A percentile compares a stretch with the other conserved stretches of the same genome.
phyloP scores from a whole-genome alignment of 805 yeast species.

The Suhomyces pyralidae region DNA sequence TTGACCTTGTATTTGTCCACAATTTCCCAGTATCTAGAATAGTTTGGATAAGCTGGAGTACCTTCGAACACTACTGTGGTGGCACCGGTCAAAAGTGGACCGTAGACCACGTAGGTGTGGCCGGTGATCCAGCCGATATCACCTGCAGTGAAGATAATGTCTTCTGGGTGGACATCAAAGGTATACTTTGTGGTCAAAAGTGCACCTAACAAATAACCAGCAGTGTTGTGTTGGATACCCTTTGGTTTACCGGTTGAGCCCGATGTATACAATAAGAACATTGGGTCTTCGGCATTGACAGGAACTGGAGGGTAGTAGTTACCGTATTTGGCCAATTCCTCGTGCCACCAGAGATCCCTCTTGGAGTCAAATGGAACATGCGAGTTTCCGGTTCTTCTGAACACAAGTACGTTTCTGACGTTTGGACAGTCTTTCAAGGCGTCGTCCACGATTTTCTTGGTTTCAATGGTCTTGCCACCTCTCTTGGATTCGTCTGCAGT shows the following conservation, averaged over 20 bases:
- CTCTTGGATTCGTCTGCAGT: conserved; percentile 95
- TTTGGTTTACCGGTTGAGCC: conserved; percentile 99
- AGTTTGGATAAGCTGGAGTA: conserved; percentile 95
- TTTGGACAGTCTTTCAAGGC: conserved; percentile 72
- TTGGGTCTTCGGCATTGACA: conserved; percentile 89
- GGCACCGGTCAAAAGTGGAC: conserved; percentile 84
- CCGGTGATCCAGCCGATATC: conserved; percentile 99
- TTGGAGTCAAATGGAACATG: conserved; percentile 70
- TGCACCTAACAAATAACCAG: conserved; percentile 92
- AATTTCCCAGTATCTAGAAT: conserved; percentile 95
- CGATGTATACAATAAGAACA: conserved; percentile 92
- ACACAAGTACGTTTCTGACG: conserved; percentile 83
- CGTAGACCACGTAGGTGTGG: conserved; percentile 92
- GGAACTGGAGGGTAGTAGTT: conserved; percentile 85
- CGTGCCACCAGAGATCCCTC: conserved; percentile 96
- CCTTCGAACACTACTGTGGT: conserved; percentile 94
- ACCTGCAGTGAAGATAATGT: conserved; percentile 92
- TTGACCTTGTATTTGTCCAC: conserved; percentile 88
- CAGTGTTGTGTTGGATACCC: conserved; percentile 95
- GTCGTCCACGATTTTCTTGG: conserved; percentile 93
- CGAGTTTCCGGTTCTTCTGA: conserved; percentile 78
- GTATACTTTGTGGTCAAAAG: conserved; percentile 87
- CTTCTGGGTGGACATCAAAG: conserved; percentile 87
- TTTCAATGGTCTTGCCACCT: conserved; percentile 90
- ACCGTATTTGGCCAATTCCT: conserved; percentile 75